Base-by-base conservation (phyloP, 2,329 filamentous ascomycete genomes). In the Arachnomyces sp. region DNA sequence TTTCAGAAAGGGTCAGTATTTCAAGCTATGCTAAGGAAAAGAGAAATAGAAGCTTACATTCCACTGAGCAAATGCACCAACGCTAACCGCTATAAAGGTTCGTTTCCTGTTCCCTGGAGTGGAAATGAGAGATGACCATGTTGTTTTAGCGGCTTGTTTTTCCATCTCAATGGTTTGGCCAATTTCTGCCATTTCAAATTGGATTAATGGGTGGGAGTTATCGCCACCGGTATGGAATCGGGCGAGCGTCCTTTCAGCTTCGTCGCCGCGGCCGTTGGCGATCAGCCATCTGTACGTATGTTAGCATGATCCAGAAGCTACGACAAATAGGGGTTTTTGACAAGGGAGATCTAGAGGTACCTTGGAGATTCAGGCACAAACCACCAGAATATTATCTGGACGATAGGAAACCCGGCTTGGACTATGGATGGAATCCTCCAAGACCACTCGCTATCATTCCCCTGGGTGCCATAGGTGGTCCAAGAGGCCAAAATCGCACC, bases 381-480 rank as follows among this genome's bases (percentile, higher is more conserved):
- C 29, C 21, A 52, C 14, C 43, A 45, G 40, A 53, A 45, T 3
- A 45, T 16, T 3, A 54, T 28, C 25, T 53, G 49, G 7, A 52
- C 28, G n/a, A 52, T 34, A 8, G 51, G 44, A 9, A 49, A 47
- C 4, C 44, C 41, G 9, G 47, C 47, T 31, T 53, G 51, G 1
- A 52, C 8, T 7, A 52, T 46, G 2, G 51, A 55, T 7, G 55
- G 55, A 11, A 46, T 38, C 11, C 55, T 37, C 55, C 55, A 58
- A 4, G 47, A 42, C 54, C 54, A 57, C 28, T 51, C 44, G 44
- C 62, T 52, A 42, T 47, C 55, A 2, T 36, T 3, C 28, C 65
- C 63, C 31, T 54, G 50, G 1, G 58, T 61, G 1, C 56, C 58
- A 31, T 51, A 43, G 1, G 51, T 52, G 4, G 49, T 35, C 53